phyloP scores from a whole-genome alignment of 495 filamentous ascomycete genomes.

The Bombardia bombarda region DNA sequence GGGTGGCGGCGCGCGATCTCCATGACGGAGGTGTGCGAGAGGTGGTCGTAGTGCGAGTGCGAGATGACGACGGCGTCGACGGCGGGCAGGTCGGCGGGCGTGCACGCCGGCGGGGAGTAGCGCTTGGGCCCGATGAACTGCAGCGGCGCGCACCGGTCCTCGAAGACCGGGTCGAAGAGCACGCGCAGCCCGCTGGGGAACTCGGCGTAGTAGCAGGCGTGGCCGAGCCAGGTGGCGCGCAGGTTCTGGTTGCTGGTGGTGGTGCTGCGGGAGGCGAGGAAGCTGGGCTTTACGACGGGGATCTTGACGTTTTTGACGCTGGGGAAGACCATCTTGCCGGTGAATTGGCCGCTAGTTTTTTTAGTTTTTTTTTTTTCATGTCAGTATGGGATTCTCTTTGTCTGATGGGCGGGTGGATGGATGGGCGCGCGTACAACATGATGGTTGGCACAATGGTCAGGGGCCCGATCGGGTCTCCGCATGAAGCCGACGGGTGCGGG shows the following conservation, averaged over 20 bases:
- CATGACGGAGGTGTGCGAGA: conserved; percentile 66
- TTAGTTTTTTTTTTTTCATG: not conserved
- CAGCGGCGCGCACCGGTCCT: conserved; percentile 75
- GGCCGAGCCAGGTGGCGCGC: conserved; percentile 92
- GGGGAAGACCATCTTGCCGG: not conserved
- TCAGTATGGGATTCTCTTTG: not conserved
- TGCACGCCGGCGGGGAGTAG: conserved; percentile 71
- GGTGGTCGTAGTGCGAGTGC: conserved; percentile 92
- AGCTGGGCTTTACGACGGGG: conserved; percentile 46
- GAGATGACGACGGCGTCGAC: conserved; percentile 89
- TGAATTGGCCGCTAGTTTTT: not conserved
- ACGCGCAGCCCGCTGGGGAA: conserved; percentile 84
- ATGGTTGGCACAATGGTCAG: not conserved
- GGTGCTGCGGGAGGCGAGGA: conserved; percentile 50
- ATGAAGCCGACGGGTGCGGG: conserved; percentile 26
- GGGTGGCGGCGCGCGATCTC: conserved; percentile 66
- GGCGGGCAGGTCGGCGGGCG: conserved; percentile 68
- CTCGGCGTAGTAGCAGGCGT: conserved; percentile 91
- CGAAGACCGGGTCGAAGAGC: conserved; percentile 93
- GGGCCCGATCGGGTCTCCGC: not conserved
- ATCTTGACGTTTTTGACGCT: not conserved
- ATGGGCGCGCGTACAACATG: not conserved
- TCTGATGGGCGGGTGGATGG: not conserved
- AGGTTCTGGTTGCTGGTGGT: conserved; percentile 41
- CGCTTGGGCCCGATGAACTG: conserved; percentile 67